phyloP scores from a whole-genome alignment of 345 rosid genomes.

The Camelina laxa region DNA sequence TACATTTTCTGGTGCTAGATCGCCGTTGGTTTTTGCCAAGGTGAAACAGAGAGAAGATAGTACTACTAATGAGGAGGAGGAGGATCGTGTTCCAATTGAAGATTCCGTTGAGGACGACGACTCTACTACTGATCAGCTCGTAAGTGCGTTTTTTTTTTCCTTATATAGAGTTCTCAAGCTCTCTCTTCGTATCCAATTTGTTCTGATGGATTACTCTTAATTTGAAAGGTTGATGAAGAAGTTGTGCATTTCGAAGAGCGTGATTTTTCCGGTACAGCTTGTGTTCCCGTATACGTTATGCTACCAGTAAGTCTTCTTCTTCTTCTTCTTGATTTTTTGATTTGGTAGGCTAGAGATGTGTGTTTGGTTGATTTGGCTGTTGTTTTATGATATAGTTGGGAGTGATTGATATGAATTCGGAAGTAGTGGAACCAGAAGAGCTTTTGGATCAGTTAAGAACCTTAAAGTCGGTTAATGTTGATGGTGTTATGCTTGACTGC shows the following conservation, averaged over 20 bases:
- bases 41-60: slow-evolving; percentile 38
- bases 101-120: slow-evolving; percentile 40
- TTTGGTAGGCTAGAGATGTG: neutral
- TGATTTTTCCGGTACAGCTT: slow-evolving; percentile 78
- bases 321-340: neutral
- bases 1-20: slow-evolving; percentile 22
- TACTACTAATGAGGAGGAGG: neutral
- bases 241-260: slow-evolving; percentile 57
- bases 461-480: slow-evolving; percentile 74
- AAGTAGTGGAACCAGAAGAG: slow-evolving; percentile 74
- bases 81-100: slow-evolving; percentile 40
- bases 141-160: slow-evolving; percentile 37
- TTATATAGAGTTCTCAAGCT: no score
- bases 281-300: slow-evolving; percentile 94
- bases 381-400: slow-evolving; percentile 62
- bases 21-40: slow-evolving; percentile 24
- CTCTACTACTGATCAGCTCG: slow-evolving; percentile 40
- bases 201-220: neutral
- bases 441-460: slow-evolving; percentile 63
- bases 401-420: slow-evolving; percentile 70
- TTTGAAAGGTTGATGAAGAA: slow-evolving; percentile 41
- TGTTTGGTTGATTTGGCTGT: slow-evolving; percentile 21
- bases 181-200: no score
- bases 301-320: slow-evolving; percentile 64
- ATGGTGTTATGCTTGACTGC: slow-evolving; percentile 90